Percentiles rank a stretch among this genome's conserved stretches.
These are phyloP conservation scores for Penicillium cosmopolitanum DNA, from an alignment of 495 filamentous ascomycete genomes.

Conservation along the genomic window DNA sequence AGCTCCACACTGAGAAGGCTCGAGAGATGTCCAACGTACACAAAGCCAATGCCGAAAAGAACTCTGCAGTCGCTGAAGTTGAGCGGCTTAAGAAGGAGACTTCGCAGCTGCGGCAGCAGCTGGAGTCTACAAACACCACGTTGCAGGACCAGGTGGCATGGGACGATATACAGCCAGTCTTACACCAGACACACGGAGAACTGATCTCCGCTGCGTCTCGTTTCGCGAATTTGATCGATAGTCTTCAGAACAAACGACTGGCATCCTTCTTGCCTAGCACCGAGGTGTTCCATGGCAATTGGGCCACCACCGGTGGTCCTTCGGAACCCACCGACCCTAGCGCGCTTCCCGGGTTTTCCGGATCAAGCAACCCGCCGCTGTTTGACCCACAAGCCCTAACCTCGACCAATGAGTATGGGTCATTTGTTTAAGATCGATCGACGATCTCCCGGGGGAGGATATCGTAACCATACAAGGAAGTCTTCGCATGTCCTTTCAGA, in stretches of 20 bases:
- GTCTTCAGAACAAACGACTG: conserved; percentile 17
- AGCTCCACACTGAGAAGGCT: not conserved
- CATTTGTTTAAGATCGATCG: not conserved
- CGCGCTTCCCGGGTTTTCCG: conserved; percentile 10
- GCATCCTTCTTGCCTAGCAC: conserved; percentile 20
- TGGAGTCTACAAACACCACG: conserved; percentile 17
- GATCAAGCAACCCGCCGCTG: conserved; percentile 6
- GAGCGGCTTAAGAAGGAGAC: conserved; percentile 10
- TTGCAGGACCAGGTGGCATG: conserved; percentile 17
- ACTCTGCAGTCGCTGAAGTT: conserved; percentile 10
- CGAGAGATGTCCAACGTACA: not conserved
- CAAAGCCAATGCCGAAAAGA: not conserved
- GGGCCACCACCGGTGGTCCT: conserved; percentile 10
- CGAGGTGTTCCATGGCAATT: conserved; percentile 16
- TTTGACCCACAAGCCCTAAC: not conserved
- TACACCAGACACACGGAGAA: conserved; percentile 19
- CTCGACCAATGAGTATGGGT: conserved; percentile 12
- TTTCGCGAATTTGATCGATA: conserved; percentile 15
- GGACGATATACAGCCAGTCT: conserved; percentile 20
- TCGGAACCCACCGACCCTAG: conserved; percentile 1
- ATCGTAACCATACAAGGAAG: too few species aligned
- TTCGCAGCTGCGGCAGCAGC: conserved; percentile 17
- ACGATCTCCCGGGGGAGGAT: too few species aligned
- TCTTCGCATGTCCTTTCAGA: too few species aligned
- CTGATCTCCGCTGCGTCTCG: conserved; percentile 15